phyloP scores from a whole-genome alignment of 108 stramenopile species.

The Bacterosira constricta region DNA sequence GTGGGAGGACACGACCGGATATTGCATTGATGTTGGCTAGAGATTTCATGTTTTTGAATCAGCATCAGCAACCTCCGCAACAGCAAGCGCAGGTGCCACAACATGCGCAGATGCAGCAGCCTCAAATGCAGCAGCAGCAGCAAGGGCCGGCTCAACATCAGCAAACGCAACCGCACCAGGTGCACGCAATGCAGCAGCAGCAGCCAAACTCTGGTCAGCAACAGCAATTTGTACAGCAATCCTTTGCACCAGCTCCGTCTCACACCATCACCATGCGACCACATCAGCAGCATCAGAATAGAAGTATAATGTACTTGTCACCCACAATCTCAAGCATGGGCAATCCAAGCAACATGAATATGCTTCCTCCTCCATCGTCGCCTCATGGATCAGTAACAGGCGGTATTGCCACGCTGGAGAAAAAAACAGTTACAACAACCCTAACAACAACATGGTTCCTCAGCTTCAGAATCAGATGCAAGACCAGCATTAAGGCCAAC shows the following conservation, averaged over 20 bases:
- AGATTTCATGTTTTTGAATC: constrained; percentile 84
- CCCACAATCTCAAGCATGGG: neutral
- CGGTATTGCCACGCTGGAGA: neutral
- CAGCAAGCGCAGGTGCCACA: neutral
- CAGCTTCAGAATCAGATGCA: constrained; percentile 3
- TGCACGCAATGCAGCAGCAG: neutral
- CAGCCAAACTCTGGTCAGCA: too few relatives aligned
- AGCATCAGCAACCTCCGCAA: constrained; percentile 29
- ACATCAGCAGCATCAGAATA: neutral
- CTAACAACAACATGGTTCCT: neutral
- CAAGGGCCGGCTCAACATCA: neutral
- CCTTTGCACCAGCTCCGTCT: too few relatives aligned
- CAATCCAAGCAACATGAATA: too few relatives aligned
- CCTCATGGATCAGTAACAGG: neutral
- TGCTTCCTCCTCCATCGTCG: neutral
- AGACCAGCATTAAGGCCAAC: too few relatives aligned
- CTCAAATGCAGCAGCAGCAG: constrained; percentile 9
- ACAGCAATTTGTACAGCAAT: too few relatives aligned
- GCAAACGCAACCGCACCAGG: neutral
- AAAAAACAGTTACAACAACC: neutral
- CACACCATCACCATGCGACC: too few relatives aligned
- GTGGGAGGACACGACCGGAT: constrained; percentile 65
- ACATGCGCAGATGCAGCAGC: neutral
- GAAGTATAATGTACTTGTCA: neutral
- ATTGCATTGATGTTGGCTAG: constrained; percentile 87